A percentile compares a stretch with the other conserved stretches of the same genome.
Conservation (phyloP, 73 alveolate species). For the Paramecium caudatum region DNA sequence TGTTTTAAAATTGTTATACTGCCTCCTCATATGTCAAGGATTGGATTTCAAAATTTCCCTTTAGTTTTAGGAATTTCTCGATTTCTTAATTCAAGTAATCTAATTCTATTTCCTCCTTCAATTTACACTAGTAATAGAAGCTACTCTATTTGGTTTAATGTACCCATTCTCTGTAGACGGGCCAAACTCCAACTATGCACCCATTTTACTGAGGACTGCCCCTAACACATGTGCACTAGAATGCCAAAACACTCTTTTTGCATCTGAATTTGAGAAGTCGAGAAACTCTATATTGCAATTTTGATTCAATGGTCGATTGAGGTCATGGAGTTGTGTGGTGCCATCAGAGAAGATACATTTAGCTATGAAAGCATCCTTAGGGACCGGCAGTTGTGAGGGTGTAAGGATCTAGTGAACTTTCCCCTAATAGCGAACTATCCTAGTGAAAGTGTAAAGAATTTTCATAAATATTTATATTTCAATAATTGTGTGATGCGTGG, state of each 20-base stretch:
- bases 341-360: background rate
- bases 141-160: background rate
- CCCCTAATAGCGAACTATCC: background rate
- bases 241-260: constrained; percentile 35
- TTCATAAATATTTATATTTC: constrained; percentile 29
- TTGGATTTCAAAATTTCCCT: constrained; percentile 96
- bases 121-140: background rate
- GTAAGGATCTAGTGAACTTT: background rate
- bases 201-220: background rate
- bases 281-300: background rate
- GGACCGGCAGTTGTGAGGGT: background rate
- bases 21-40: constrained; percentile 94
- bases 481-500: background rate
- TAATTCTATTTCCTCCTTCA: background rate
- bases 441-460: constrained; percentile 2
- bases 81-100: background rate
- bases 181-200: constrained; percentile 4
- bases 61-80: constrained; percentile 43
- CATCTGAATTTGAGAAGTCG: background rate
- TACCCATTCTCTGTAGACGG: constrained; percentile 35
- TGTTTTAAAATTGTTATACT: constrained; percentile 93
- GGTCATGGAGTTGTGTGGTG: background rate
- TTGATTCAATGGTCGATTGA: background rate
- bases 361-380: constrained; percentile 14
- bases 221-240: constrained; percentile 34